Evolutionary conservation across 208 protist species (phyloP).

Genomic region (Angomonas deanei): DNA sequence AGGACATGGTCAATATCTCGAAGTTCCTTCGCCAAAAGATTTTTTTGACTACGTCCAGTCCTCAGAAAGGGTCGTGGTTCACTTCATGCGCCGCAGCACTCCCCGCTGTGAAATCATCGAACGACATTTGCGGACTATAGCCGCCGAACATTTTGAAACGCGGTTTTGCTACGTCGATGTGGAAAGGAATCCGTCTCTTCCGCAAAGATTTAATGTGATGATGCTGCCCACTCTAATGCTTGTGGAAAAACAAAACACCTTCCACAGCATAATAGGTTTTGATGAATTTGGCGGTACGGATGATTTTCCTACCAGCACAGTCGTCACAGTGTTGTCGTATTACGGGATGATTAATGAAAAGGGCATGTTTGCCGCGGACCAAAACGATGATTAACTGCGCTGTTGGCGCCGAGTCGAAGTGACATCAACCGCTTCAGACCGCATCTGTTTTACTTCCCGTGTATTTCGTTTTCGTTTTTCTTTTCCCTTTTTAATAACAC

Average conservation of each 20-base stretch:
- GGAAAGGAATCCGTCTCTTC: constrained; percentile 79
- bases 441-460: too few species aligned
- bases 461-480: too few species aligned
- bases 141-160: constrained; percentile 80
- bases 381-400: constrained; percentile 44
- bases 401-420: constrained; percentile 8
- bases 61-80: constrained; percentile 83
- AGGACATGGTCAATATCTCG: constrained; percentile 79
- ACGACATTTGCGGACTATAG: constrained; percentile 72
- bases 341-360: constrained; percentile 88
- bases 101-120: constrained; percentile 83
- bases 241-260: constrained; percentile 84
- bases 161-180: constrained; percentile 87
- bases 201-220: constrained; percentile 86
- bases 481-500: too few species aligned
- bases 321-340: constrained; percentile 54
- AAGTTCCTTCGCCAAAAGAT: constrained; percentile 67
- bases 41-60: constrained; percentile 79
- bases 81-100: constrained; percentile 88
- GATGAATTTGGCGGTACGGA: constrained; percentile 89
- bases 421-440: neutral
- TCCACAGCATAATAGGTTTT: constrained; percentile 92
- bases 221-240: constrained; percentile 92
- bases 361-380: constrained; percentile 87
- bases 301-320: constrained; percentile 77